phyloP scores from a whole-genome alignment of 202 grass and related monocot species.

The Eragrostis tef region DNA sequence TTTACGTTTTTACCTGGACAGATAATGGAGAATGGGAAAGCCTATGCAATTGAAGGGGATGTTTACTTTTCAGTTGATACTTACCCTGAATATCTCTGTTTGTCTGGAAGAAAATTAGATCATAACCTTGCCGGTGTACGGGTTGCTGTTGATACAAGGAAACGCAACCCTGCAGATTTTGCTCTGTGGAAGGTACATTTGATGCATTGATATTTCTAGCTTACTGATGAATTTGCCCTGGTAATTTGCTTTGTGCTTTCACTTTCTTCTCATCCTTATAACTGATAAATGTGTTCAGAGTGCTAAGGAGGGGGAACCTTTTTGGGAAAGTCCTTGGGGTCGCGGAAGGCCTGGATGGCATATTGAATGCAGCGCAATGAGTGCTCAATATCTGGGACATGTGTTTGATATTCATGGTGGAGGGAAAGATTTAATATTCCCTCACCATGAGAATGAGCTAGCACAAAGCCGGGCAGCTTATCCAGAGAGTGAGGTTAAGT shows the following conservation, averaged over 20 bases:
- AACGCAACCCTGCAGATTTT: conserved; percentile 70
- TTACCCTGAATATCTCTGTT: conserved; percentile 69
- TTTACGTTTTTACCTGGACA: conserved; percentile 44
- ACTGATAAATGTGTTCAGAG: conserved; percentile 49
- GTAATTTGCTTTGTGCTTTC: not conserved
- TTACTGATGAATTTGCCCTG: not conserved
- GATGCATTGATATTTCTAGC: conserved; percentile 23
- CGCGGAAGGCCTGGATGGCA: conserved; percentile 90
- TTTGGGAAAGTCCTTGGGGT: conserved; percentile 93
- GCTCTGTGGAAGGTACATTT: conserved; percentile 78
- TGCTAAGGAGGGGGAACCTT: conserved; percentile 86
- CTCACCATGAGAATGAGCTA: conserved; percentile 96
- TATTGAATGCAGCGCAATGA: conserved; percentile 99
- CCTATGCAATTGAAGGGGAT: conserved; percentile 80
- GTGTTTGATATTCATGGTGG: conserved; percentile 98
- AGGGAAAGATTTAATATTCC: conserved; percentile 89
- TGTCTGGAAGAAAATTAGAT: conserved; percentile 78
- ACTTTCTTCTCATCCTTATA: conserved; percentile 34
- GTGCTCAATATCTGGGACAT: conserved; percentile 71
- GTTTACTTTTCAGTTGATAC: conserved; percentile 83
- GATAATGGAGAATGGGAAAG: conserved; percentile 82
- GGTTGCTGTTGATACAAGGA: conserved; percentile 76
- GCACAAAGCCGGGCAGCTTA: conserved; percentile 80
- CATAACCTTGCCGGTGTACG: conserved; percentile 82
- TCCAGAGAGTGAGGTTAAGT: conserved; percentile 68